These are phyloP conservation scores for Metschnikowia similis DNA, from an alignment of 805 yeast genomes.

Conservation along the genomic window DNA sequence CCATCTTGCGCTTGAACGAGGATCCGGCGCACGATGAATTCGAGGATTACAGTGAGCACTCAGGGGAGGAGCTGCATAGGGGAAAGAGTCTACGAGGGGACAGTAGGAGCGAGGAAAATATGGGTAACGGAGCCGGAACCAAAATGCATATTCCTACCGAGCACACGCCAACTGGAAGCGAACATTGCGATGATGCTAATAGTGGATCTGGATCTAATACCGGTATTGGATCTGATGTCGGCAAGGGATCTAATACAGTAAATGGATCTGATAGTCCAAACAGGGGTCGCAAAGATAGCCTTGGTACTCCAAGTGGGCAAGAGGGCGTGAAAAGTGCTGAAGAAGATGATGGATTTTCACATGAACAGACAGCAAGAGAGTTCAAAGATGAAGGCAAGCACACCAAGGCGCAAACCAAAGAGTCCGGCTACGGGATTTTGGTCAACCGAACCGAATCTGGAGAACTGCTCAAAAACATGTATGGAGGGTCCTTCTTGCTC, in stretches of 20 bases:
- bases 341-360: background rate
- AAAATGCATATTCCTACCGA: too few species aligned
- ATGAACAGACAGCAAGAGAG: background rate
- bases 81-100: background rate
- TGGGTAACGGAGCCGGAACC: background rate
- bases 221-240: too few species aligned
- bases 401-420: background rate
- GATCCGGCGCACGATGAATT: conserved; percentile 32
- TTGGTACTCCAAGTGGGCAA: too few species aligned
- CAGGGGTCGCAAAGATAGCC: background rate
- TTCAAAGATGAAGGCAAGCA: background rate
- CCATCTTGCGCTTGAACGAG: conserved; percentile 37
- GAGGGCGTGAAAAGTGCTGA: background rate
- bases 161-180: too few species aligned
- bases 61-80: conserved; percentile 9
- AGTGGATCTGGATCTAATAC: background rate
- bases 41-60: conserved; percentile 30
- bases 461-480: conserved; percentile 24
- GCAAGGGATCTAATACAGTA: too few species aligned
- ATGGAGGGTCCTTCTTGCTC: conserved; percentile 40
- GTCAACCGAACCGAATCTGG: conserved; percentile 28
- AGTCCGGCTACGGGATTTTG: conserved; percentile 6
- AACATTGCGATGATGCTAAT: too few species aligned
- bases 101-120: background rate
- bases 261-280: background rate